Evolutionary conservation across 2,329 filamentous ascomycete species (phyloP), one percentile per base, ranked within the genome.

Genomic region (Westerdykella ornata): DNA sequence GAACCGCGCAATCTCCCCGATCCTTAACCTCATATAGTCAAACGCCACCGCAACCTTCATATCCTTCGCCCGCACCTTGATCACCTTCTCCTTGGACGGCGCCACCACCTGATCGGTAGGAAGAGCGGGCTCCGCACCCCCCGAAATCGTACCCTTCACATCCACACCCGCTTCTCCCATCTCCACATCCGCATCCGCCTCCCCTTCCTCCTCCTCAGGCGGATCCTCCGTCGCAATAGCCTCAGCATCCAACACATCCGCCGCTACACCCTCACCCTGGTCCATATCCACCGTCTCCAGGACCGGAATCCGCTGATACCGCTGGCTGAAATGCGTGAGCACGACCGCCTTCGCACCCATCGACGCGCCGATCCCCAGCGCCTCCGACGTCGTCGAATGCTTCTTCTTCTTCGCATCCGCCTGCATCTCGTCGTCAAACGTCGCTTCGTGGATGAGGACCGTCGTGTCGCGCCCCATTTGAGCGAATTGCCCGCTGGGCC

Each of bases 251-350:
- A 55, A 44, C 1, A 52, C 35, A 16, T 51, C 36, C 34, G 57
- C 45, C n/a, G n/a, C n/a, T n/a, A n/a, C n/a, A n/a, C n/a, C n/a
- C 49, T 55, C 56, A n/a, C 50, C 43, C n/a, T 62, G 60, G 19
- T 49, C 54, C 15, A 57, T 55, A 11, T 55, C 56, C 9, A 62
- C 53, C 1, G 59, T 54, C 37, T 77, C 71, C 3, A 78, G 64
- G 2, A 74, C 69, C 2, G 77, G 81, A 26, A 80, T 72, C 67
- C 90, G 90, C 56, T 87, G 84, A 65, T 98, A 98, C 6, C 92
- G 77, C 70, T 98, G 92, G 41, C 83, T 89, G 68, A 98, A 98
- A 65, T 98, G 92, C 6, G 92, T 98, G 37, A 98, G 74, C 41
- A 98, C 69, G 13, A 92, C 82, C 13, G 85, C 75, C 49, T 82